A percentile compares a stretch with the other conserved stretches of the same genome.
These are phyloP conservation scores for Nicotiana sylvestris DNA, from an alignment of 257 asterid species.

Conservation along the genomic window DNA sequence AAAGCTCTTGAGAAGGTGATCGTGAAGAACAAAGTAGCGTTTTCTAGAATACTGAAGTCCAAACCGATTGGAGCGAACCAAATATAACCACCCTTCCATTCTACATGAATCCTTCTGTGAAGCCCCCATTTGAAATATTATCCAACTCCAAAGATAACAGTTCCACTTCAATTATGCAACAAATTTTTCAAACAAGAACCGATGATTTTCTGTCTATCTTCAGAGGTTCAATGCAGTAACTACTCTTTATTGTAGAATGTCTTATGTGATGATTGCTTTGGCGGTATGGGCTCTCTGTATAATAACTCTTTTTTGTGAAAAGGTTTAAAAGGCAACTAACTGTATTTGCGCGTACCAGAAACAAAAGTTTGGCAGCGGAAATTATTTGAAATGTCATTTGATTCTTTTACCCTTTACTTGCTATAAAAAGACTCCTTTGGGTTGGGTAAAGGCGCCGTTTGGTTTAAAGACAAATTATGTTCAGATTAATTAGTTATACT, in stretches of 20 bases:
- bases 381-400: background rate
- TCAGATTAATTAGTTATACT: too few relatives aligned
- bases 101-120: conserved; percentile 52
- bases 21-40: conserved; percentile 86
- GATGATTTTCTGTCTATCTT: background rate
- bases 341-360: conserved; percentile 4
- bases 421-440: background rate
- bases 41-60: conserved; percentile 88
- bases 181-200: background rate
- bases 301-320: background rate
- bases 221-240: background rate
- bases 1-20: conserved; percentile 78
- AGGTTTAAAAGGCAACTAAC: background rate
- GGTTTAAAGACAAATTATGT: too few relatives aligned
- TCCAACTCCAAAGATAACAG: background rate
- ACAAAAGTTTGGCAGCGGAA: background rate
- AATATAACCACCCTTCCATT: conserved; percentile 95
- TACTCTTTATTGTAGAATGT: background rate
- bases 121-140: conserved; percentile 34
- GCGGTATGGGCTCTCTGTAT: background rate
- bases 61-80: conserved; percentile 79
- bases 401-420: background rate
- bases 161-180: background rate
- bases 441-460: background rate
- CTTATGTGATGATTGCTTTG: background rate